phyloP scores from a whole-genome alignment of 1,139 yeast genomes.

The Geotrichum australiense region DNA sequence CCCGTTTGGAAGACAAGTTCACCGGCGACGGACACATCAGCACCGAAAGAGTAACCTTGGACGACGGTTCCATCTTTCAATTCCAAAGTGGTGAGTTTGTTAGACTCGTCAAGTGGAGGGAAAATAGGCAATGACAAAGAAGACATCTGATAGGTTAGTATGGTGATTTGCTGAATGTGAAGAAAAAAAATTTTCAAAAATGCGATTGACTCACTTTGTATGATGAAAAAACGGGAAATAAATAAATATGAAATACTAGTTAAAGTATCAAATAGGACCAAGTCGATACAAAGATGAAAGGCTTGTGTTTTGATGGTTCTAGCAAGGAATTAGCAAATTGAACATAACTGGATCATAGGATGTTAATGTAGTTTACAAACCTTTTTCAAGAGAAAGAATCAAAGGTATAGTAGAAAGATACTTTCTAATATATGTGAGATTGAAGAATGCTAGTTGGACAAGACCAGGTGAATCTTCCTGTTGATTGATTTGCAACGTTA shows the following conservation, averaged over 20 bases:
- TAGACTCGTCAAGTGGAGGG: conserved; percentile 79
- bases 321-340: background rate
- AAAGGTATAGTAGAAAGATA: background rate
- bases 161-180: background rate
- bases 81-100: conserved; percentile 82
- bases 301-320: too few relatives aligned
- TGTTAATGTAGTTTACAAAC: background rate
- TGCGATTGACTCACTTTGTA: background rate
- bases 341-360: background rate
- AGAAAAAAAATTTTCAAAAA: background rate
- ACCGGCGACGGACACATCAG: conserved; percentile 83
- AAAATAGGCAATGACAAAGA: conserved; percentile 52
- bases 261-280: conserved; percentile 3
- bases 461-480: conserved; percentile 12
- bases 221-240: conserved; percentile 1
- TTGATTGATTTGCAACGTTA: background rate
- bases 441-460: conserved; percentile 6
- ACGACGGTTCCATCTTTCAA: conserved; percentile 82
- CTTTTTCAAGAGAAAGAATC: background rate
- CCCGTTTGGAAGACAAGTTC: conserved; percentile 99
- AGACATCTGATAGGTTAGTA: conserved; percentile 13
- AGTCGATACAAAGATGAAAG: too few relatives aligned
- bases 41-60: conserved; percentile 98
- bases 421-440: background rate
- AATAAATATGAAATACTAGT: conserved; percentile 1